A percentile compares a stretch with the other conserved stretches of the same genome.
These are phyloP conservation scores for Eruca vesicaria DNA, from an alignment of 441 rosid genomes.

Conservation along the genomic window DNA sequence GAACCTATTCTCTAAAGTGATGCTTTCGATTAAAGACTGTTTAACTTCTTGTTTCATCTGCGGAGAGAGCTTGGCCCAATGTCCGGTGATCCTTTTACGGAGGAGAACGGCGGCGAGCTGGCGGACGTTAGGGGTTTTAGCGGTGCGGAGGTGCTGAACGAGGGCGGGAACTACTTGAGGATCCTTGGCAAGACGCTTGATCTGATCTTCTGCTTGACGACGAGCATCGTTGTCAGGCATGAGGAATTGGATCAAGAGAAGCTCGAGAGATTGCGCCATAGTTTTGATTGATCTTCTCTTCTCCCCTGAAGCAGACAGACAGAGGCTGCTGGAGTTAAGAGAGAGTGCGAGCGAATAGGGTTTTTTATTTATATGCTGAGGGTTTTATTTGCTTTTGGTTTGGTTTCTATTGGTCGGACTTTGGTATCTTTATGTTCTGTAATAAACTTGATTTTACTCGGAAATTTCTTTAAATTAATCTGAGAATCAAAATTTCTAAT, in stretches of 20 bases:
- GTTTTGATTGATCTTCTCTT: neutral
- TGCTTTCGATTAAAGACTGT: slow-evolving; percentile 91
- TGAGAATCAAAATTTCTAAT: too few species aligned
- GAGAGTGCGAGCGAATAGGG: slow-evolving; percentile 21
- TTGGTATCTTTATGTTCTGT: neutral
- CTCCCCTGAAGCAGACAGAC: slow-evolving; percentile 23
- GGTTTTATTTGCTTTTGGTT: slow-evolving; percentile 8
- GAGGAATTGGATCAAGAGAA: slow-evolving; percentile 89
- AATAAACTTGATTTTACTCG: neutral
- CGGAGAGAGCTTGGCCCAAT: slow-evolving; percentile 95
- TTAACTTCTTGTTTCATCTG: slow-evolving; percentile 81
- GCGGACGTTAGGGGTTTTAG: slow-evolving; percentile 98
- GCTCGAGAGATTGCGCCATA: slow-evolving; percentile 95
- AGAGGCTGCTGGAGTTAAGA: slow-evolving; percentile 17
- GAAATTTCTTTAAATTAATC: neutral
- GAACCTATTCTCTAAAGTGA: slow-evolving; percentile 98
- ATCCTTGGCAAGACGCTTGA: slow-evolving; percentile 91
- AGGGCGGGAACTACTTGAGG: slow-evolving; percentile 99
- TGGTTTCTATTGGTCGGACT: neutral
- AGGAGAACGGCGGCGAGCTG: slow-evolving; percentile 99
- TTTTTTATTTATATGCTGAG: slow-evolving; percentile 12
- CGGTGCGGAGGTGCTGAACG: slow-evolving; percentile 96
- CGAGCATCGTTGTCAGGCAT: slow-evolving; percentile 99
- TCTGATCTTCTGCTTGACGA: slow-evolving; percentile 98
- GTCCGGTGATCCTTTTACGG: slow-evolving; percentile 98